These are phyloP conservation scores for Fusarium humuli DNA, from an alignment of 2,329 filamentous ascomycete genomes.

Conservation along the genomic window DNA sequence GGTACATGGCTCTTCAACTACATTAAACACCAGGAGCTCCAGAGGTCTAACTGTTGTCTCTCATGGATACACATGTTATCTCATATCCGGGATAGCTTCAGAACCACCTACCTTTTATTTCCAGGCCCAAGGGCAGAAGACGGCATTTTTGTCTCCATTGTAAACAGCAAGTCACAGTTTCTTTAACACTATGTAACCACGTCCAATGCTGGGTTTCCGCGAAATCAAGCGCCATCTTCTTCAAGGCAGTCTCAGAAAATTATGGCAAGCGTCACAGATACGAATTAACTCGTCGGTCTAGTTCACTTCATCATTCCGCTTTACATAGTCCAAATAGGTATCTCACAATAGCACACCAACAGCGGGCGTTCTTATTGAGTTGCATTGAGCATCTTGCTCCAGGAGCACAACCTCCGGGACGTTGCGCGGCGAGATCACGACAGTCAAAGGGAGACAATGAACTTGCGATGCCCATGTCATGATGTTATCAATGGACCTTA, in stretches of 20 bases:
- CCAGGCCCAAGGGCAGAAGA: background rate
- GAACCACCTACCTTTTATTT: fast-evolving
- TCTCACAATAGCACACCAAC: background rate
- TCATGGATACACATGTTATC: background rate
- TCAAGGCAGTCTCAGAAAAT: background rate
- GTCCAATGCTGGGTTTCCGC: fast-evolving
- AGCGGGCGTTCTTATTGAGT: background rate
- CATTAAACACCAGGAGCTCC: background rate
- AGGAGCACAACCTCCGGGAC: background rate
- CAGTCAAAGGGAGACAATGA: background rate
- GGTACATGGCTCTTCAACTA: fast-evolving
- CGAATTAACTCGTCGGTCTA: background rate
- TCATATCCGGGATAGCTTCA: background rate
- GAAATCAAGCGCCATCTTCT: background rate
- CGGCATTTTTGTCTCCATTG: fast-evolving
- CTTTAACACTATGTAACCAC: fast-evolving
- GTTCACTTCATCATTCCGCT: no score
- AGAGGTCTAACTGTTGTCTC: background rate
- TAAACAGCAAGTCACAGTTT: no score
- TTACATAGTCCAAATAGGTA: background rate
- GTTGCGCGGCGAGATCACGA: background rate
- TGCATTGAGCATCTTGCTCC: background rate
- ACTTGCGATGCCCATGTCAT: background rate
- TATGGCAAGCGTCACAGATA: background rate
- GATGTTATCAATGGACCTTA: background rate